A percentile compares a stretch with the other conserved stretches of the same genome.
phyloP scores from a whole-genome alignment of 2,329 filamentous ascomycete species.

The Fusarium coicis region DNA sequence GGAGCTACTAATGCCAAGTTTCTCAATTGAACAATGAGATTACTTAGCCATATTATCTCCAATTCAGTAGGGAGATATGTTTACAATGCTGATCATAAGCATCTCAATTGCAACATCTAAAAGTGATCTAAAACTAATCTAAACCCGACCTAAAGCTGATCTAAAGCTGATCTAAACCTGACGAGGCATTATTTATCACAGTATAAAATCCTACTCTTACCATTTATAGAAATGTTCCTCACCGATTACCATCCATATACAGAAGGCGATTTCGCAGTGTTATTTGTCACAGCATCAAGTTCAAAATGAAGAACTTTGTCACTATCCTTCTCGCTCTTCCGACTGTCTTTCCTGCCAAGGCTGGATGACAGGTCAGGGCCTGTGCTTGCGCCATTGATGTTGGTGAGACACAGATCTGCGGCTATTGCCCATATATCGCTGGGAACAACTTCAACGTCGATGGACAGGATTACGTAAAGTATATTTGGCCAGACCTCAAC shows the following conservation, averaged over 20 bases:
- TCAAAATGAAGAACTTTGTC: background rate
- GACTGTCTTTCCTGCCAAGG: background rate
- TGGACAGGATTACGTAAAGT: background rate
- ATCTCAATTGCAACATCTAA: fast-evolving
- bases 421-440: background rate
- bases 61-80: fast-evolving
- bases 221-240: too few species aligned
- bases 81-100: background rate
- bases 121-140: background rate
- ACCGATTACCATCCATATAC: too few species aligned
- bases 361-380: background rate
- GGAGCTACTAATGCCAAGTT: fast-evolving
- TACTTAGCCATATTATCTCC: background rate
- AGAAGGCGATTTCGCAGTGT: too few species aligned
- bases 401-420: background rate
- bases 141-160: too few species aligned
- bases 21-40: background rate
- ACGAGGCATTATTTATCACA: fast-evolving
- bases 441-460: background rate
- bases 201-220: background rate
- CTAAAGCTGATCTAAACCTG: too few species aligned
- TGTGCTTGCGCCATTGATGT: background rate
- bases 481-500: too few species aligned
- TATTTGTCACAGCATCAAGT: too few species aligned
- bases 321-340: background rate